Evolutionary conservation across 2,329 filamentous ascomycete genomes (phyloP).

Genomic region (Fusarium sp.): DNA sequence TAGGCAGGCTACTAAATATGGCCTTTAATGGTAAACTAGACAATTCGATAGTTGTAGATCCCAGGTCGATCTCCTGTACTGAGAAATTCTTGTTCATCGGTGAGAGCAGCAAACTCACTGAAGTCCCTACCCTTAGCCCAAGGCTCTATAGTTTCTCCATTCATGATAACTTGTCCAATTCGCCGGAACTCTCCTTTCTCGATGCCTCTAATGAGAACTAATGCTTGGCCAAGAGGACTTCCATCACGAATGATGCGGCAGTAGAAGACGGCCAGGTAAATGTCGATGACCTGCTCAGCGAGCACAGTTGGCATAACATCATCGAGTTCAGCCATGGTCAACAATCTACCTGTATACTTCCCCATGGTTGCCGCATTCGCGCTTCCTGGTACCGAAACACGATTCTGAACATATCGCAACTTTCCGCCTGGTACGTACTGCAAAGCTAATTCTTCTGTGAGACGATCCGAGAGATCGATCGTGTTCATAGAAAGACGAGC

Average conservation of each 20-base stretch:
- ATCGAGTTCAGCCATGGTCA: constrained; percentile 19
- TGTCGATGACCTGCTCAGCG: background rate
- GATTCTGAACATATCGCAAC: constrained; percentile 24
- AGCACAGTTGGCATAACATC: background rate
- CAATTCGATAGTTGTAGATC: constrained; percentile 30
- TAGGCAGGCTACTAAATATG: background rate
- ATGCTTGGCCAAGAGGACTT: background rate
- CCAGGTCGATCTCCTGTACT: constrained; percentile 3
- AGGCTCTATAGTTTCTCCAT: constrained; percentile 1
- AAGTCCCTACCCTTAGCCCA: constrained; percentile 21
- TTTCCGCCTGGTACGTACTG: constrained; percentile 34
- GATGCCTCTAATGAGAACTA: constrained; percentile 18
- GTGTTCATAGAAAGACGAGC: constrained; percentile 21
- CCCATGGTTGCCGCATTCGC: background rate
- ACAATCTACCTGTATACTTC: background rate
- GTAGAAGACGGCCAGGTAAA: constrained; percentile 29
- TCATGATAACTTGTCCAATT: constrained; percentile 18
- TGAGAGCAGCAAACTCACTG: constrained; percentile 19
- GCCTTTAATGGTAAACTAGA: constrained; percentile 8
- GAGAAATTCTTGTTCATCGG: constrained; percentile 23
- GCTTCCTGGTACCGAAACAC: background rate
- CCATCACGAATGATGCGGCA: constrained; percentile 1
- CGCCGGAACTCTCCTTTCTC: constrained; percentile 34
- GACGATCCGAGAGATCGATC: constrained; percentile 20
- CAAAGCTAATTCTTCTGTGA: constrained; percentile 29